A percentile compares a stretch with the other conserved stretches of the same genome.
phyloP scores from a whole-genome alignment of 106 monocot genomes.

The Acanthochlamys bracteata region DNA sequence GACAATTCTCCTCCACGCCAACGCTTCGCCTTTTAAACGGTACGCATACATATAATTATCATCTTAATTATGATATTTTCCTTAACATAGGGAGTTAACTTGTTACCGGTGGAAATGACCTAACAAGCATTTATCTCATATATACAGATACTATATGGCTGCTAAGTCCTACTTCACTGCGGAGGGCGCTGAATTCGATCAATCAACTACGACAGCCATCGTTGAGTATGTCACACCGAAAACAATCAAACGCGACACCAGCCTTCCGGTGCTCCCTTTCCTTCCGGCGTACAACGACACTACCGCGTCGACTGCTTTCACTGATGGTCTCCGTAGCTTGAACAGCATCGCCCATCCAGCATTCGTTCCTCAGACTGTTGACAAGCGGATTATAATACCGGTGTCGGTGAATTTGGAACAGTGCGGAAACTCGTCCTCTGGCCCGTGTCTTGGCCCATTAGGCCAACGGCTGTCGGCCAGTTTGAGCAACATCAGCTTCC shows the following conservation, averaged over 20 bases:
- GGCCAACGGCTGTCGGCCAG: slow-evolving; percentile 21
- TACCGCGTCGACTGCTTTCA: slow-evolving; percentile 21
- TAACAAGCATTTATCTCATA: background rate
- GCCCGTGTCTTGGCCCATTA: slow-evolving; percentile 13
- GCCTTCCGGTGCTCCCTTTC: slow-evolving; percentile 4
- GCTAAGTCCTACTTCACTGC: slow-evolving; percentile 10
- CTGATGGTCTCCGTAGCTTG: slow-evolving; percentile 20
- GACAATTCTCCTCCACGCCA: slow-evolving; percentile 38
- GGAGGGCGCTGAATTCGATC: slow-evolving; percentile 7
- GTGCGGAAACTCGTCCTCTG: background rate
- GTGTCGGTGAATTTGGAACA: slow-evolving; percentile 21
- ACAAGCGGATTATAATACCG: slow-evolving; percentile 24
- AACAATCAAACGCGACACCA: background rate
- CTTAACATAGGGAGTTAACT: no score
- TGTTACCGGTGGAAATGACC: no score
- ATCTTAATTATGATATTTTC: no score
- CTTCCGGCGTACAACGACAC: slow-evolving; percentile 31
- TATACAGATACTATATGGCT: slow-evolving; percentile 28
- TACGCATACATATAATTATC: no score
- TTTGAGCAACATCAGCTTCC: slow-evolving; percentile 39
- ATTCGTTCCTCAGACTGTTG: slow-evolving; percentile 25
- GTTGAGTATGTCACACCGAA: slow-evolving; percentile 23
- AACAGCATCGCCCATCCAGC: slow-evolving; percentile 15
- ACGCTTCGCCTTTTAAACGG: no score
- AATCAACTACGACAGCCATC: slow-evolving; percentile 32